Conservation (phyloP, 305 asterid genomes). For the Plantago coronopus region DNA sequence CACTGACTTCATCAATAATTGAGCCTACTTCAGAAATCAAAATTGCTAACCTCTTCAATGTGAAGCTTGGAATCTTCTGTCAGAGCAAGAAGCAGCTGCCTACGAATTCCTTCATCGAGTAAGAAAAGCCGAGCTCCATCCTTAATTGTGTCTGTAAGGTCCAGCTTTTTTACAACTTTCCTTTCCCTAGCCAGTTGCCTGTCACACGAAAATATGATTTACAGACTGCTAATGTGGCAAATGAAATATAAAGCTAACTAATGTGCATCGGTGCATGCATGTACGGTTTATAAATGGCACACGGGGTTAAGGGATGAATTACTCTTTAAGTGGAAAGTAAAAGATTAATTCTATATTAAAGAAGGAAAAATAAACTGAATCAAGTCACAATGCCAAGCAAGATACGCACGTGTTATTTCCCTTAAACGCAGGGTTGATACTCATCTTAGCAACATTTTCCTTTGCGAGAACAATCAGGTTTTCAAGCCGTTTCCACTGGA, state of each 20-base stretch:
- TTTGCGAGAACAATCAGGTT: constrained; percentile 90
- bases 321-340: neutral
- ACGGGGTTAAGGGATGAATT: neutral
- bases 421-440: constrained; percentile 86
- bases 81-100: constrained; percentile 91
- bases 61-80: constrained; percentile 99
- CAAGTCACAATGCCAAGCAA: constrained; percentile 5
- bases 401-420: constrained; percentile 48
- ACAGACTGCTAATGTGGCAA: neutral
- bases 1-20: constrained; percentile 11
- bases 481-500: constrained; percentile 98
- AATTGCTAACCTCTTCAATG: constrained; percentile 67
- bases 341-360: neutral
- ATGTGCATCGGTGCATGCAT: neutral
- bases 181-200: constrained; percentile 49
- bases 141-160: constrained; percentile 93
- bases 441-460: constrained; percentile 86
- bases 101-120: constrained; percentile 82
- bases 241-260: neutral
- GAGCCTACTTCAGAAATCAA: neutral
- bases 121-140: constrained; percentile 93
- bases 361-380: constrained; percentile 14
- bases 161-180: constrained; percentile 55
- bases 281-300: neutral
- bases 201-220: constrained; percentile 20